Base-by-base conservation (phyloP, 2,329 filamentous ascomycete species). In the Aspergillus texensis region DNA sequence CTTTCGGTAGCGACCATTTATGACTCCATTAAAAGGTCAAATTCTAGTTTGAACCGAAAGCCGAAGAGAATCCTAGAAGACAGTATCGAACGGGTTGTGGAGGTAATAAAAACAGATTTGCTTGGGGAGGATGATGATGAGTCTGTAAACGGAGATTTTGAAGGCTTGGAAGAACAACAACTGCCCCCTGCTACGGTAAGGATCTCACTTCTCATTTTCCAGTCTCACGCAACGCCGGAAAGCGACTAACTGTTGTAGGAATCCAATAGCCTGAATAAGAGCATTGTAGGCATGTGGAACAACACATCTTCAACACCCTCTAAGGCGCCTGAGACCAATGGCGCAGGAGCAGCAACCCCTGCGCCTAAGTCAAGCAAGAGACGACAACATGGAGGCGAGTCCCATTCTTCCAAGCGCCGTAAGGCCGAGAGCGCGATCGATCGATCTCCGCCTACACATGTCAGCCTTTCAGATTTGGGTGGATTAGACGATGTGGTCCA, bases 11-110 rank as follows among this genome's bases (percentile, higher is more conserved):
- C 84, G 2, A 78, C 81, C 2, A 85, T 96, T 1, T 97, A 95
- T 75, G 89, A 93, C 45, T 87, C 86, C 63, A 93, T 98, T 65
- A 92, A 93, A 70, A 81, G 83, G 57, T 97, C 93, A 16, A 97
- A 97, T 75, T 96, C 93, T 0, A 93, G 91, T 59, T 79, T 98
- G 26, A 92, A 91, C 66, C 85, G 95, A 26, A 88, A 91, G 68
- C 93, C 92, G 45, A 96, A 95, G 77, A 89, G 89, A 65, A 83
- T 90, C 0, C 80, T 98, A 1, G 92, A 97, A 75, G 91, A 95
- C 67, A 90, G 91, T 41, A 92, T 98, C 67, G 93, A 96, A 65
- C 85, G 92, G 9, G 92, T 94, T 0, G 80, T 97, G 19, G 86
- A 89, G 9, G 87, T 93, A 21, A 82, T 94, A 6, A 90, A 89